Percentiles rank a stretch among this genome's conserved stretches.
phyloP scores from a whole-genome alignment of 164 flowering plant genomes.

The Litsea cubeba region DNA sequence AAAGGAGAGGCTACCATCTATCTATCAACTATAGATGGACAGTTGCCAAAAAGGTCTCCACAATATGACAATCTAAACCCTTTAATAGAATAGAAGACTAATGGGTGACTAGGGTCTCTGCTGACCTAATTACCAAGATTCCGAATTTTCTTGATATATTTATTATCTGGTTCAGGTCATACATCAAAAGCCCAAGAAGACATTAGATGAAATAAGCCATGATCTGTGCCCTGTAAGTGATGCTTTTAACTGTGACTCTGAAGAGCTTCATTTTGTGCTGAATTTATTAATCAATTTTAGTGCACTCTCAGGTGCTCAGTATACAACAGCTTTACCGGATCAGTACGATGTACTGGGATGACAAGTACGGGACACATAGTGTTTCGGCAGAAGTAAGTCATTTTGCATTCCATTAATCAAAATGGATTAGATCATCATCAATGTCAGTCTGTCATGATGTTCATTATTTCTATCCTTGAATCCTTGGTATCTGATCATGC shows the following conservation, averaged over 20 bases:
- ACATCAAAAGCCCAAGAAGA: constrained; percentile 95
- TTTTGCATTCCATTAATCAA: constrained; percentile 30
- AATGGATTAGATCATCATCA: constrained; percentile 25
- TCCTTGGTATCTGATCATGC: too few relatives aligned
- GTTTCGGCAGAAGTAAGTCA: constrained; percentile 88
- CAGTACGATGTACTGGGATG: constrained; percentile 99
- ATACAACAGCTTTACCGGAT: constrained; percentile 95
- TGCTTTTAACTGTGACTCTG: not conserved
- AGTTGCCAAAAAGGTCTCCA: too few relatives aligned
- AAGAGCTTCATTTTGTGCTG: too few relatives aligned
- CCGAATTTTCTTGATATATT: not conserved
- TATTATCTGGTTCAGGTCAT: constrained; percentile 55
- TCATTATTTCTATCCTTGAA: too few relatives aligned
- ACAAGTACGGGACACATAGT: constrained; percentile 96
- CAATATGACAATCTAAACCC: too few relatives aligned
- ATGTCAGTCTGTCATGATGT: too few relatives aligned
- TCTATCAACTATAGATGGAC: too few relatives aligned
- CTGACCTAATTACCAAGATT: too few relatives aligned
- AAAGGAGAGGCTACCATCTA: too few relatives aligned
- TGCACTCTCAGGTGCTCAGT: constrained; percentile 76
- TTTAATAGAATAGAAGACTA: too few relatives aligned
- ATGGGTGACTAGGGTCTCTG: too few relatives aligned
- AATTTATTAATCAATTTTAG: not conserved
- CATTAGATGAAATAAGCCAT: constrained; percentile 91
- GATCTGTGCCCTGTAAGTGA: constrained; percentile 86